Conservation (phyloP, 2,329 filamentous ascomycete genomes). For the Ophiocordyceps robertsii region DNA sequence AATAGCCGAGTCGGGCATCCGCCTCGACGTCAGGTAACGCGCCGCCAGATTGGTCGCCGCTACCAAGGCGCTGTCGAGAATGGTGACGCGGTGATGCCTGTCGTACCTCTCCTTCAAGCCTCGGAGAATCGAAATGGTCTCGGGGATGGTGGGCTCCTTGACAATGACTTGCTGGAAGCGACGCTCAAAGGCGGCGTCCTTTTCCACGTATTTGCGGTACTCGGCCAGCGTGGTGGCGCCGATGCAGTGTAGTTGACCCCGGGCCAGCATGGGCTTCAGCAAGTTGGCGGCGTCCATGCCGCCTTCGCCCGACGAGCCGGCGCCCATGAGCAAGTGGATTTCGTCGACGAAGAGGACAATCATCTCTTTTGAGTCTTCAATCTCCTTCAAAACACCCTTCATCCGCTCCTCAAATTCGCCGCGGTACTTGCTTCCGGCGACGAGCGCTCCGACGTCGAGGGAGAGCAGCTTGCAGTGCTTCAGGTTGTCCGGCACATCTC, state of each 20-base stretch:
- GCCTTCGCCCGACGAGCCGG: slow-evolving; percentile 84
- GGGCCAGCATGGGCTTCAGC: slow-evolving; percentile 94
- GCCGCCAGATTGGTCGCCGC: slow-evolving; percentile 82
- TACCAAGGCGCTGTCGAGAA: slow-evolving; percentile 87
- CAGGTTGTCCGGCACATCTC: slow-evolving; percentile 90
- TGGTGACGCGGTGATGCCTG: slow-evolving; percentile 94
- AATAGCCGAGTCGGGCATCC: slow-evolving; percentile 91
- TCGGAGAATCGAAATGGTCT: slow-evolving; percentile 96
- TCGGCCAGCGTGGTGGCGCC: slow-evolving; percentile 90
- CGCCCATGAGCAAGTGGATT: slow-evolving; percentile 97
- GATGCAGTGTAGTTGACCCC: slow-evolving; percentile 94
- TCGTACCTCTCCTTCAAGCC: slow-evolving; percentile 97
- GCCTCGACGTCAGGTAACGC: slow-evolving; percentile 79
- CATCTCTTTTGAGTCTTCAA: slow-evolving; percentile 86
- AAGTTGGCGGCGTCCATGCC: slow-evolving; percentile 98
- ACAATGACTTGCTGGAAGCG: slow-evolving; percentile 97
- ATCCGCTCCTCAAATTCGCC: slow-evolving; percentile 98
- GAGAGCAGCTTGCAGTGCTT: slow-evolving; percentile 89
- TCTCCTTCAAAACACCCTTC: slow-evolving; percentile 98
- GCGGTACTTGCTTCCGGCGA: slow-evolving; percentile 95
- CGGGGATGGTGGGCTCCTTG: slow-evolving; percentile 77
- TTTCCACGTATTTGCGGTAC: slow-evolving; percentile 98
- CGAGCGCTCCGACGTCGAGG: slow-evolving; percentile 85
- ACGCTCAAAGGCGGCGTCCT: slow-evolving; percentile 94
- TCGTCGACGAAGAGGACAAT: slow-evolving; percentile 98